Percentiles rank a stretch among this genome's conserved stretches.
Evolutionary conservation across 140 eudicot genomes (phyloP).

Genomic region (Anethum foeniculum): DNA sequence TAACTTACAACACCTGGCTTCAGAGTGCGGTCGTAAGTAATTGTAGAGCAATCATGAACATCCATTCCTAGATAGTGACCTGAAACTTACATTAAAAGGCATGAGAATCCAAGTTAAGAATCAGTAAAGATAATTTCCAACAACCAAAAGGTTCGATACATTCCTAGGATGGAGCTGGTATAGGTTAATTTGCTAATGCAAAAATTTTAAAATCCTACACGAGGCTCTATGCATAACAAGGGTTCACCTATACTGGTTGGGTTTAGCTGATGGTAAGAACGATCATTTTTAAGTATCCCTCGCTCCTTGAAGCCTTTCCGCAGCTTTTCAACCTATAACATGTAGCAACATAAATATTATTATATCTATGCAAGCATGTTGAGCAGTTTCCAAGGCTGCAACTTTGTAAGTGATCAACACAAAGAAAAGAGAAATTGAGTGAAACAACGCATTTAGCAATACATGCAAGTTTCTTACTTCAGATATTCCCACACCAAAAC

Average conservation of each 20-base stretch:
- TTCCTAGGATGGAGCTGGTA: not conserved
- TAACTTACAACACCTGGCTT: constrained; percentile 91
- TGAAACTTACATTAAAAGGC: constrained; percentile 15
- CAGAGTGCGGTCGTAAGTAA: constrained; percentile 63
- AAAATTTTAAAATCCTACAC: not conserved
- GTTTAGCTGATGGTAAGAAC: constrained; percentile 57
- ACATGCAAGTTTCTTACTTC: not conserved
- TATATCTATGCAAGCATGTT: not conserved
- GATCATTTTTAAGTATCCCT: constrained; percentile 58
- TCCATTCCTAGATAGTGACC: constrained; percentile 97
- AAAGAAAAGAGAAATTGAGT: not conserved
- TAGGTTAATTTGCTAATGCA: not conserved
- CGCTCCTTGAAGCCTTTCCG: constrained; percentile 60
- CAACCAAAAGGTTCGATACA: not conserved
- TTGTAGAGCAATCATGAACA: constrained; percentile 75
- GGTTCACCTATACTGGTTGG: constrained; percentile 79
- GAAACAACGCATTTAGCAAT: not conserved
- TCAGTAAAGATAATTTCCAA: not conserved
- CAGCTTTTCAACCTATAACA: constrained; percentile 57
- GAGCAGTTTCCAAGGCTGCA: not conserved
- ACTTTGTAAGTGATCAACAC: not conserved
- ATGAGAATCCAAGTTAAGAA: not conserved
- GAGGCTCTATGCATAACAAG: not conserved
- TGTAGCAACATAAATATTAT: not conserved
- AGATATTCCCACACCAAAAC: not conserved